Conservation (phyloP, 2,329 filamentous ascomycete species). For the Hawksworthiomyces lignivorus region DNA sequence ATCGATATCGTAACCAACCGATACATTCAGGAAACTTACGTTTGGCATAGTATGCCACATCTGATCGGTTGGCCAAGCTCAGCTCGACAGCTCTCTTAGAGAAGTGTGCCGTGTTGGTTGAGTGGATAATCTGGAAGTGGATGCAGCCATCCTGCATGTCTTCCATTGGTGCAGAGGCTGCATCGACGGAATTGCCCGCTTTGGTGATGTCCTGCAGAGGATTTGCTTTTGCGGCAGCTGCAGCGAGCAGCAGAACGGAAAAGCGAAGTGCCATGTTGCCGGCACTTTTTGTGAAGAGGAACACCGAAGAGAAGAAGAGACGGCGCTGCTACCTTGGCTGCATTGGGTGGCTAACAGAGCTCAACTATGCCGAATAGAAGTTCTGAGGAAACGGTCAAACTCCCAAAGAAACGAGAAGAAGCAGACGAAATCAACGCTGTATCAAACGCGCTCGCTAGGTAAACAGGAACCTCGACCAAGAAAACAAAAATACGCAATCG, state of each 20-base stretch:
- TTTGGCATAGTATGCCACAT: slow-evolving; percentile 46
- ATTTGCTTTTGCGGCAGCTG: not conserved
- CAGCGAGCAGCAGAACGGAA: not conserved
- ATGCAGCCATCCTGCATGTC: slow-evolving; percentile 23
- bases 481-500: not conserved
- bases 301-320: not conserved
- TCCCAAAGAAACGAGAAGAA: not conserved
- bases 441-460: slow-evolving; percentile 10
- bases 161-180: not conserved
- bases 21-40: slow-evolving; percentile 21
- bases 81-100: slow-evolving; percentile 36
- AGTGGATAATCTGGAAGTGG: slow-evolving; percentile 36
- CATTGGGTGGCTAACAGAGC: too few relatives aligned
- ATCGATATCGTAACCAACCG: too few relatives aligned
- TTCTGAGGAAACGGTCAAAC: not conserved
- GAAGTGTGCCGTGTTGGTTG: slow-evolving; percentile 32
- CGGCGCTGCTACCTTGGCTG: slow-evolving; percentile 5
- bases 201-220: too few relatives aligned
- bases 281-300: not conserved
- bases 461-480: not conserved
- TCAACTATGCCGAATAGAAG: too few relatives aligned
- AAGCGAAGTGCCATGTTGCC: slow-evolving; percentile 4
- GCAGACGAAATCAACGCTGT: not conserved
- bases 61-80: slow-evolving; percentile 40
- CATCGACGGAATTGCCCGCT: not conserved